Evolutionary conservation across 345 rosid genomes (phyloP).

Genomic region (Ricinus communis): DNA sequence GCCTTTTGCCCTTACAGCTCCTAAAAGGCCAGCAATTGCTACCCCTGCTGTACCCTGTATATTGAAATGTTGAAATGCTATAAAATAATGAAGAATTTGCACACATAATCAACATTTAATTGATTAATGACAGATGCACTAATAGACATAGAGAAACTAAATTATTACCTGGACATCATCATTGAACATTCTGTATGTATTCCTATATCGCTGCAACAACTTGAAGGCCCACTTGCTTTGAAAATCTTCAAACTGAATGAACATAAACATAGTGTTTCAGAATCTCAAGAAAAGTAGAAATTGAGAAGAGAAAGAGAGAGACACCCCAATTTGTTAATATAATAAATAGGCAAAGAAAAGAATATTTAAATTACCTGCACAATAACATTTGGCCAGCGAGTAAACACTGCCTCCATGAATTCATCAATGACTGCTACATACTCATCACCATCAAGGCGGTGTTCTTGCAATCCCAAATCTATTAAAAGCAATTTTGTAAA

Average conservation of each 20-base stretch:
- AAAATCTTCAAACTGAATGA: slow-evolving; percentile 92
- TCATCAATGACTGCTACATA: slow-evolving; percentile 79
- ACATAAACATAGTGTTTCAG: slow-evolving; percentile 13
- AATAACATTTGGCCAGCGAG: slow-evolving; percentile 97
- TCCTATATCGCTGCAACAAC: slow-evolving; percentile 87
- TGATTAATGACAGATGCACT: background rate
- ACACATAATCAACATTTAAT: background rate
- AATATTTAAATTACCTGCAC: slow-evolving; percentile 64
- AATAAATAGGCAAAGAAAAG: background rate
- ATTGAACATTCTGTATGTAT: slow-evolving; percentile 82
- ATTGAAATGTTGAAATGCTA: background rate
- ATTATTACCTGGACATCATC: slow-evolving; percentile 94
- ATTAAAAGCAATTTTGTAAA: slow-evolving; percentile 24
- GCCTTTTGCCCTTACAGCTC: slow-evolving; percentile 99
- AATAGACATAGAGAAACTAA: slow-evolving; percentile 24
- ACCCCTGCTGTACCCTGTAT: slow-evolving; percentile 96
- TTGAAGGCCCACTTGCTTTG: slow-evolving; percentile 99
- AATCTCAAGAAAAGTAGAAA: background rate
- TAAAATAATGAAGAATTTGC: background rate
- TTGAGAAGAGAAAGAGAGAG: background rate
- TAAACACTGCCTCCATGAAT: slow-evolving; percentile 97
- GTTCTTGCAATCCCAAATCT: slow-evolving; percentile 94
- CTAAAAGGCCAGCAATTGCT: slow-evolving; percentile 96
- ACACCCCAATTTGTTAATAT: background rate
- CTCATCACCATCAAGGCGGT: slow-evolving; percentile 82